Base-by-base conservation (phyloP, 2,329 filamentous ascomycete species). In the Epichloe coenophiala region DNA sequence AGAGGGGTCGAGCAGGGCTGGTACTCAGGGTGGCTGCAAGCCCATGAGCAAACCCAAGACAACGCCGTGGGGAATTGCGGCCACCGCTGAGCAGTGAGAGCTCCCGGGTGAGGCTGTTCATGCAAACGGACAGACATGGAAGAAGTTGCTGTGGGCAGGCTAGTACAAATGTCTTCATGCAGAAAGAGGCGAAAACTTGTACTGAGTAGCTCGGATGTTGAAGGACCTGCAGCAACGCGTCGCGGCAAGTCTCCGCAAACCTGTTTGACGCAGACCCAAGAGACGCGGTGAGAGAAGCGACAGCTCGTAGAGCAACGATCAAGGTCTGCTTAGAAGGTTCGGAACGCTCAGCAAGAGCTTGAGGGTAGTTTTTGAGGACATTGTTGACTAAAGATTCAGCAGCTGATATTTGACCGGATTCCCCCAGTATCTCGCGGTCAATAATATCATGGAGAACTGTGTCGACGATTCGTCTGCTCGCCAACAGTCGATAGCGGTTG, bases 181-280 rank as follows among this genome's bases (percentile, higher is more conserved):
- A 95, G 54, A 86, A 80, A 4, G 93, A 88, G 1, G 88, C 84
- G 60, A 93, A 86, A 3, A 97, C 82, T 62, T 98, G 93, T 2
- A 98, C 93, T 4, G 89, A 93, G 66, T 97, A 97, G 67, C 88
- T 96, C 1, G 90, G 88, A 66, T 98, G 93, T 59, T 95, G 88
- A 27, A 97, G 72, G 5, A 95, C 87, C 64, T 96, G 89, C 39
- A 97, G 72, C 35, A 98, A 71, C 4, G 86, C 86, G 64, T 98
- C 93, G 47, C 91, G 80, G 63, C 88, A 95, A 13, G 76, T 65
- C 56, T 98, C 94, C 7, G 88, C 86, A 58, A 96, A 81, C 49
- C 73, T 73, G 54, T 83, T 86, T 36, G 87, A 78, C 2, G 90
- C 90, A 19, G 91, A 91, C 3, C 90, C 91, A 4, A 98, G 74